phyloP scores from a whole-genome alignment of 1,139 yeast genomes.

The Candida sojae region DNA sequence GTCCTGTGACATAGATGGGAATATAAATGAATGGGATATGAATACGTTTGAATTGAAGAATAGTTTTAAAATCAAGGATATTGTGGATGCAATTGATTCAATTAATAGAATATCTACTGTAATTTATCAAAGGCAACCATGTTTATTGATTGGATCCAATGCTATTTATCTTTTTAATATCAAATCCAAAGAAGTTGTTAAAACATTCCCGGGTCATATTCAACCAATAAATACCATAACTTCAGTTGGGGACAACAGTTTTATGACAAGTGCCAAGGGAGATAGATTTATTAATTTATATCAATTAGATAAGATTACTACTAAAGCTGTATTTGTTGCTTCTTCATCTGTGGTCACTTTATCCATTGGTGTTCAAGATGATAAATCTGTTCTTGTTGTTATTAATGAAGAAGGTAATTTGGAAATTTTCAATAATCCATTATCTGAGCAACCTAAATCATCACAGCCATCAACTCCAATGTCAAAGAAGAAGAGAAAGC shows the following conservation, averaged over 20 bases:
- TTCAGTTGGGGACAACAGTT: constrained; percentile 39
- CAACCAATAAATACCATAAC: constrained; percentile 57
- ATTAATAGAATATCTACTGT: constrained; percentile 38
- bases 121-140: constrained; percentile 36
- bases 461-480: constrained; percentile 15
- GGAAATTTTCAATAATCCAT: constrained; percentile 64
- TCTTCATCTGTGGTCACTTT: constrained; percentile 56
- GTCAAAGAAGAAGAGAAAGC: constrained; percentile 31
- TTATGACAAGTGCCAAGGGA: constrained; percentile 69
- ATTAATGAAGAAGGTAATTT: constrained; percentile 69
- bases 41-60: constrained; percentile 39
- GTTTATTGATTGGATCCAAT: constrained; percentile 65
- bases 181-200: constrained; percentile 33
- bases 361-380: constrained; percentile 35
- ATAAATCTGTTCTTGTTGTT: constrained; percentile 49
- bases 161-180: constrained; percentile 55
- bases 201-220: constrained; percentile 72
- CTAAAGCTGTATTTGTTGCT: constrained; percentile 61
- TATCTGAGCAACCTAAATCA: constrained; percentile 27
- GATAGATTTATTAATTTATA: constrained; percentile 81
- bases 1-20: constrained; percentile 66
- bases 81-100: constrained; percentile 35
- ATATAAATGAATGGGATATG: constrained; percentile 65
- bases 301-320: constrained; percentile 45
- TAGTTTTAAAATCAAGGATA: constrained; percentile 44